Conservation (phyloP, 768 basidiomycete genomes). For the Podaxis sp. region DNA sequence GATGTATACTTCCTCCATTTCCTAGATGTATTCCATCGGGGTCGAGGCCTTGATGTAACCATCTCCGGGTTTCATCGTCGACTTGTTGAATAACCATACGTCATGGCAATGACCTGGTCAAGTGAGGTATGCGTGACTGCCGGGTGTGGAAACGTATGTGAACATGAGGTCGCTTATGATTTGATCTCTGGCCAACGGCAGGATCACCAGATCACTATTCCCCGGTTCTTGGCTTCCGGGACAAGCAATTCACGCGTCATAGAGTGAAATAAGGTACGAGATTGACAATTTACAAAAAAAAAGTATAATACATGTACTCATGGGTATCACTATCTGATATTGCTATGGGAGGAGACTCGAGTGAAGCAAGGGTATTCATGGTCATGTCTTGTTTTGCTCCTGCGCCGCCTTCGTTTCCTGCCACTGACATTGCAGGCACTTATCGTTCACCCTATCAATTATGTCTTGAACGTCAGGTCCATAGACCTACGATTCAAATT, state of each 20-base stretch:
- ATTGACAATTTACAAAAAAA: constrained; percentile 1
- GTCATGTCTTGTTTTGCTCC: constrained; percentile 20
- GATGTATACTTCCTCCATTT: neutral
- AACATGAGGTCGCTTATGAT: constrained; percentile 7
- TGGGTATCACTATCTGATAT: constrained; percentile 6
- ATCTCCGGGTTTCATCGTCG: neutral
- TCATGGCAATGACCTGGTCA: constrained; percentile 1
- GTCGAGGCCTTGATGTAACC: constrained; percentile 56
- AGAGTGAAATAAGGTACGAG: constrained; percentile 6
- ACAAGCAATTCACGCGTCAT: constrained; percentile 7
- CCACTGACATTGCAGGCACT: constrained; percentile 65
- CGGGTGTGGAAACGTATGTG: constrained; percentile 5
- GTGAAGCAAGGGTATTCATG: neutral
- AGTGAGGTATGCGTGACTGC: neutral
- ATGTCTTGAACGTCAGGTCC: constrained; percentile 67
- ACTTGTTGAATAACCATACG: constrained; percentile 1
- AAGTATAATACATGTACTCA: constrained; percentile 9
- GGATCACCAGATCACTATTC: constrained; percentile 11
- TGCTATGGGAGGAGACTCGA: neutral
- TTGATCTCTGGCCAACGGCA: neutral
- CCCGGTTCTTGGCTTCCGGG: constrained; percentile 11
- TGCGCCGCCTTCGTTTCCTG: constrained; percentile 19
- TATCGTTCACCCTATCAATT: constrained; percentile 69
- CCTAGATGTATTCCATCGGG: neutral
- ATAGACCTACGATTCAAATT: constrained; percentile 47